Conservation (phyloP, 495 filamentous ascomycete genomes). For the Ascodesmis nigricans region DNA sequence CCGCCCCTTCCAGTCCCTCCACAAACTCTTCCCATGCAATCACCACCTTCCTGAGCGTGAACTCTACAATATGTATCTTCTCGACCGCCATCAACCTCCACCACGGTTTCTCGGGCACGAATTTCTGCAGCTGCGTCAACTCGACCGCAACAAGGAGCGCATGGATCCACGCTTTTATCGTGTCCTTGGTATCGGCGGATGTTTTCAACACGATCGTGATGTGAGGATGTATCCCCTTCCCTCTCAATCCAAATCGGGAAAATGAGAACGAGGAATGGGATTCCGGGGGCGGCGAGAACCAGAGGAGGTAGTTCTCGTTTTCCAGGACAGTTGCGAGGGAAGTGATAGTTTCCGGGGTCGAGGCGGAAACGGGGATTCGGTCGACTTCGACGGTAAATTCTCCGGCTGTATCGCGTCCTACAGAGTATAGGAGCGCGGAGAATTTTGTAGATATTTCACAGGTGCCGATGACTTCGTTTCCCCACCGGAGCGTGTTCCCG, state of each 20-base stretch:
- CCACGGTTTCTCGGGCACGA: conserved; percentile 14
- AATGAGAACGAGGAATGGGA: too few species aligned
- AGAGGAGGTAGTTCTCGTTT: conserved; percentile 33
- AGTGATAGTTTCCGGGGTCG: too few species aligned
- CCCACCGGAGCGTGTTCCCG: conserved; percentile 39
- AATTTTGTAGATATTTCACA: conserved; percentile 29
- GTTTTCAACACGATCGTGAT: too few species aligned
- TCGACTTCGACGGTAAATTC: conserved; percentile 1
- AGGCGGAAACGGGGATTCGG: background rate
- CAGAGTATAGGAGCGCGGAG: conserved; percentile 8
- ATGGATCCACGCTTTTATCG: conserved; percentile 54
- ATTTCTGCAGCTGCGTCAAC: conserved; percentile 12
- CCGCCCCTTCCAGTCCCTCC: conserved; percentile 25
- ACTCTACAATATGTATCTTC: conserved; percentile 16
- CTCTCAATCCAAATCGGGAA: too few species aligned
- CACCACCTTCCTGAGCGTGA: conserved; percentile 23
- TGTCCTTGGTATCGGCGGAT: conserved; percentile 26
- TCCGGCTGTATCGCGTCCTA: conserved; percentile 7
- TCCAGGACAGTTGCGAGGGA: conserved; percentile 31
- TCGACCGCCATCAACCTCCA: conserved; percentile 8
- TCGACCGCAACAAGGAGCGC: conserved; percentile 36
- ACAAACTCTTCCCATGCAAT: conserved; percentile 26
- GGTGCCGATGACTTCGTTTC: conserved; percentile 28
- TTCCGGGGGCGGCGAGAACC: too few species aligned
- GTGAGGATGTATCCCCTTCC: too few species aligned